Conservation (phyloP, 306 rosid species). For the Urtica urens region DNA sequence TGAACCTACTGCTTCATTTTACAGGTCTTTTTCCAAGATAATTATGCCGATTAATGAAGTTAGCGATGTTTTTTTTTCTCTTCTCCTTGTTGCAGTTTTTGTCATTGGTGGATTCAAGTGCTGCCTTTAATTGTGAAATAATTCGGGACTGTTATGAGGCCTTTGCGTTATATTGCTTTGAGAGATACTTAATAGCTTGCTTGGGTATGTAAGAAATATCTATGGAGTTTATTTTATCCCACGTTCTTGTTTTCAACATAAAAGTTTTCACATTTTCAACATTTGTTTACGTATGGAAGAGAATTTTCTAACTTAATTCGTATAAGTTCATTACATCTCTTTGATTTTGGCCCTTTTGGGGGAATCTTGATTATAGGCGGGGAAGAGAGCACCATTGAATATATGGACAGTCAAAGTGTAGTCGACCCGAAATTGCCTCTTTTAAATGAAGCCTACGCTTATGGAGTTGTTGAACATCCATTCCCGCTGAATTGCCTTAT, state of each 20-base stretch:
- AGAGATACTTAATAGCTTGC: constrained; percentile 93
- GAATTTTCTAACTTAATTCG: not conserved
- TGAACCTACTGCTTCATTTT: too few relatives aligned
- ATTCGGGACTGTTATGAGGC: constrained; percentile 98
- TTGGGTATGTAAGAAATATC: constrained; percentile 49
- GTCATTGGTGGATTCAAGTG: constrained; percentile 76
- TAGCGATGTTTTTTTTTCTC: too few relatives aligned
- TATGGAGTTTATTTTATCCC: not conserved
- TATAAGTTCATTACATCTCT: not conserved
- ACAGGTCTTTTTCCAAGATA: too few relatives aligned
- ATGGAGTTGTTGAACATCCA: constrained; percentile 95
- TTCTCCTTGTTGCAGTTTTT: constrained; percentile 64
- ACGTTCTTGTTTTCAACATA: not conserved
- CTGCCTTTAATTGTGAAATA: constrained; percentile 86
- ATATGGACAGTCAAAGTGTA: constrained; percentile 66
- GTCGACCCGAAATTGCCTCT: constrained; percentile 67
- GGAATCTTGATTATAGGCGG: constrained; percentile 51
- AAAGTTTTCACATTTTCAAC: not conserved
- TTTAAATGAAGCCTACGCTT: constrained; percentile 58
- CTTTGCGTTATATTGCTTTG: constrained; percentile 96
- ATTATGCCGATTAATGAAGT: too few relatives aligned
- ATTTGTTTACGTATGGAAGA: not conserved
- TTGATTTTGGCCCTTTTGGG: constrained; percentile 6
- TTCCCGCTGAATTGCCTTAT: constrained; percentile 74
- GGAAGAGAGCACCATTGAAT: constrained; percentile 77